These are phyloP conservation scores for Dicorynia guianensis DNA, from an alignment of 306 rosid genomes.

Conservation along the genomic window DNA sequence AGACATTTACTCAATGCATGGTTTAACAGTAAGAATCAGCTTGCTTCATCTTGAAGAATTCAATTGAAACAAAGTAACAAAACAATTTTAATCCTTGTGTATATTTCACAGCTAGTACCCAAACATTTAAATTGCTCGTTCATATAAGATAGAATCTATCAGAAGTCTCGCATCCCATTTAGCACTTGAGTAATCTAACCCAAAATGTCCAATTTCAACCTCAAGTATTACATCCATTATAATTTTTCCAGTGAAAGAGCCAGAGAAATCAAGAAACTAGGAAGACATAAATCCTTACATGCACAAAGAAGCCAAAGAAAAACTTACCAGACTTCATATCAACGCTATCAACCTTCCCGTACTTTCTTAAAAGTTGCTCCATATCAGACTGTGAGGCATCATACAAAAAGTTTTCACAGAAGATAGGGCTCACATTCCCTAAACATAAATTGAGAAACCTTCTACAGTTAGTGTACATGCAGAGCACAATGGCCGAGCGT, in stretches of 20 bases:
- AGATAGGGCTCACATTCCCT: slow-evolving; percentile 88
- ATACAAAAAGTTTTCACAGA: slow-evolving; percentile 93
- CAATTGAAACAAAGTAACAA: background rate
- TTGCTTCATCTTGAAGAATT: slow-evolving; percentile 6
- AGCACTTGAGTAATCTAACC: background rate
- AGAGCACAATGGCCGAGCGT: background rate
- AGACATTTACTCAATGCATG: slow-evolving; percentile 12
- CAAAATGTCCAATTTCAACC: slow-evolving; percentile 24
- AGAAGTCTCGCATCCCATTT: background rate
- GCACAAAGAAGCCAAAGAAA: slow-evolving; percentile 24
- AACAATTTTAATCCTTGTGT: slow-evolving; percentile 1
- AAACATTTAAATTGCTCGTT: background rate
- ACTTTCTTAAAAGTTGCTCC: slow-evolving; percentile 90
- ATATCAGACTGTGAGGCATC: slow-evolving; percentile 92
- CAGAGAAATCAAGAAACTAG: background rate
- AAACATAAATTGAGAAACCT: slow-evolving; percentile 39
- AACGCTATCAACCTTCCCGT: slow-evolving; percentile 98
- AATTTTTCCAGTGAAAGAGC: background rate
- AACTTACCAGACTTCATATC: slow-evolving; percentile 99
- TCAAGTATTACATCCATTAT: slow-evolving; percentile 6
- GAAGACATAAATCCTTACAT: slow-evolving; percentile 14
- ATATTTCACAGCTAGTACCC: background rate
- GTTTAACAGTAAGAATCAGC: slow-evolving; percentile 17
- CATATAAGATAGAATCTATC: slow-evolving; percentile 5
- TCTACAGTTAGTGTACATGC: background rate